Base-by-base conservation (phyloP, 495 filamentous ascomycete species). In the Aspergillus avenaceus region DNA sequence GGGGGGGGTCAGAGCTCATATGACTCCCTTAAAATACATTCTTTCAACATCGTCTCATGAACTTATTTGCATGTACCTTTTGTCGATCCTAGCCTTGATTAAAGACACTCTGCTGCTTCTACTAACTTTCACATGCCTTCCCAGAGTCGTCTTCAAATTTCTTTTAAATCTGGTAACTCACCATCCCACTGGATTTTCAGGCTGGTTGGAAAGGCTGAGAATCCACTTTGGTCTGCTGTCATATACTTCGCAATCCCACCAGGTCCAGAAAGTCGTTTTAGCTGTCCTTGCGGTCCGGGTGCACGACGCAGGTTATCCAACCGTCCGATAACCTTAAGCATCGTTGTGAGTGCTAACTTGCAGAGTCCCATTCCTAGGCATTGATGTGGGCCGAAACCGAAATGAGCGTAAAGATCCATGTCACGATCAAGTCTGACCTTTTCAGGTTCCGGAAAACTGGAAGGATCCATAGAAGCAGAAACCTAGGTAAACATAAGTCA, bases 181-280 rank as follows among this genome's bases (percentile, higher is more conserved):
- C 74, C 74, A 56, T 77, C 71, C 73, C 73, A 77, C 44, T 67
- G 66, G 5, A 77, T 62, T 58, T 75, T 77, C 73, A 76, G 85
- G 19, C 77, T 84, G 2, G 79, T 77, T 0, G 88, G 88, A 65
- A 88, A 90, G 1, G 86, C 79, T 54, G 77, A 85, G 57, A 80
- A 79, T n/a, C 71, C 71, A 18, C 83, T 85, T 62, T 84, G 81
- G 58, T 91, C 82, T 46, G 84, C 79, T 34, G 79, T 78, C 77
- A 92, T 78, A 48, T 90, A 91, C 45, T 81, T 70, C 12, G 78
- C 77, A 46, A 79, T 76, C 0, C 78, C 84, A 13, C 75, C 80
- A 1, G 73, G 68, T 8, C 70, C 73, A 0, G 68, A 56, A 4
- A 90, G 66, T 61, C 75, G 84, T 71, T 90, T 91, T 48, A 91